Evolutionary conservation across 2,329 filamentous ascomycete species (phyloP).

Genomic region (Xylariaceae sp.): DNA sequence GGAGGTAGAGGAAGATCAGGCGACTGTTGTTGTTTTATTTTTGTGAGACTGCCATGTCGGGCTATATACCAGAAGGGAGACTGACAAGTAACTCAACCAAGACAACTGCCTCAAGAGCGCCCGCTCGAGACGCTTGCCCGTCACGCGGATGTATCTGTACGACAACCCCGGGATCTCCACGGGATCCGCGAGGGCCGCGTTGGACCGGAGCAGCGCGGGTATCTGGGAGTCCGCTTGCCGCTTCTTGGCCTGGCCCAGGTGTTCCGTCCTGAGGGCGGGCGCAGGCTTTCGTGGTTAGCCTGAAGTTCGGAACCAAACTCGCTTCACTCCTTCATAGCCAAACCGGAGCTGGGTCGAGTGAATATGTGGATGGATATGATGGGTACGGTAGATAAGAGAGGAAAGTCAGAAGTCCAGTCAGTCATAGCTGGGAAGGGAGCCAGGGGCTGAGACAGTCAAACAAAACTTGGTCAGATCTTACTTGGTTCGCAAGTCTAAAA

Average conservation of each 20-base stretch:
- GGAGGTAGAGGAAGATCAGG: constrained; percentile 50
- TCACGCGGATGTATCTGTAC: constrained; percentile 67
- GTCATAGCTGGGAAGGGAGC: not conserved
- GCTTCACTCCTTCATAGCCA: no score
- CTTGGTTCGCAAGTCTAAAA: constrained; percentile 77
- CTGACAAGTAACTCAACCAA: constrained; percentile 60
- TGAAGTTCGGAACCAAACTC: no score
- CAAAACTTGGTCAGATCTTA: constrained; percentile 35
- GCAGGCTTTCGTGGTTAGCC: no score
- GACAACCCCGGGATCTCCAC: constrained; percentile 57
- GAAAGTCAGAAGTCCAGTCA: no score
- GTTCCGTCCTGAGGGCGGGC: constrained; percentile 57
- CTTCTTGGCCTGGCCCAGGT: constrained; percentile 61
- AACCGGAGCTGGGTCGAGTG: not conserved
- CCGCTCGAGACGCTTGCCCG: constrained; percentile 64
- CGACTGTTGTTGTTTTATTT: constrained; percentile 36
- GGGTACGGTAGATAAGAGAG: no score
- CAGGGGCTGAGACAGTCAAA: not conserved
- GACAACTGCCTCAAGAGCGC: constrained; percentile 62
- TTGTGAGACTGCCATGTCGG: no score
- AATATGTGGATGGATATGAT: not conserved
- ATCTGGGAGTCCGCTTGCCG: constrained; percentile 42
- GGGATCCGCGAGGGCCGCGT: constrained; percentile 47
- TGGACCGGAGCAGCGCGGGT: constrained; percentile 42
- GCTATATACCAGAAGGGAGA: no score